Base-by-base conservation (phyloP, 768 basidiomycete genomes). In the Russula sp. region DNA sequence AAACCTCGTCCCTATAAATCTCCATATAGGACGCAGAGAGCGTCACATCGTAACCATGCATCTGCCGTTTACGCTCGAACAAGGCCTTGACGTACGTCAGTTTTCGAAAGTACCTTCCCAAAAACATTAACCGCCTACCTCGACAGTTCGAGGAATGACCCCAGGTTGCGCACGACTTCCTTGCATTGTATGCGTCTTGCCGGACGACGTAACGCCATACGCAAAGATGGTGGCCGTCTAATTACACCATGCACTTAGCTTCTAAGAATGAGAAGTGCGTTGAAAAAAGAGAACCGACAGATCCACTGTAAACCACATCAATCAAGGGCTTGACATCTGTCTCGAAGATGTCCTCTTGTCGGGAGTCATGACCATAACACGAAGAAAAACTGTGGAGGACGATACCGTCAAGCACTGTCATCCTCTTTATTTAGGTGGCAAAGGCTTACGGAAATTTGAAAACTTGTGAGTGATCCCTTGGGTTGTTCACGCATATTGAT, bases 131-230 rank as follows among this genome's bases (percentile, higher is more conserved):
- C 56, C 30, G 70, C 82, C 53, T 65, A 87, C 91, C 72, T 83
- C 75, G n/a, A 94, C 85, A 7, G 86, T 85, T 30, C 90, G 81
- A 26, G 91, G 91, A 67, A 94, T 94, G 60, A 95, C 87, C 0
- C 93, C 93, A n/a, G 89, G 90, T 36, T 90, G 80, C 1, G 78
- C 54, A 42, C 75, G 80, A 8, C 80, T 85, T 42, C 93, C 93
- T 76, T 94, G 92, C 90, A 96, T 95, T 0, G 94, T 96, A 73
- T 93, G 85, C 0, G 92, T 95, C 78, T 94, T 94, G 20, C 92
- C 93, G 6, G 89, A 92, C 1, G 90, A 92, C 11, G 92, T 94
- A 14, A 94, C 92, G 8, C 93, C 93, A 74, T 94, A 94, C 1
- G 91, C 90, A 67, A 94, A 94, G 18, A 94, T 85, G 11, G 92